phyloP scores from a whole-genome alignment of 2,329 filamentous ascomycete genomes.

The Amesomyces nigricolor region DNA sequence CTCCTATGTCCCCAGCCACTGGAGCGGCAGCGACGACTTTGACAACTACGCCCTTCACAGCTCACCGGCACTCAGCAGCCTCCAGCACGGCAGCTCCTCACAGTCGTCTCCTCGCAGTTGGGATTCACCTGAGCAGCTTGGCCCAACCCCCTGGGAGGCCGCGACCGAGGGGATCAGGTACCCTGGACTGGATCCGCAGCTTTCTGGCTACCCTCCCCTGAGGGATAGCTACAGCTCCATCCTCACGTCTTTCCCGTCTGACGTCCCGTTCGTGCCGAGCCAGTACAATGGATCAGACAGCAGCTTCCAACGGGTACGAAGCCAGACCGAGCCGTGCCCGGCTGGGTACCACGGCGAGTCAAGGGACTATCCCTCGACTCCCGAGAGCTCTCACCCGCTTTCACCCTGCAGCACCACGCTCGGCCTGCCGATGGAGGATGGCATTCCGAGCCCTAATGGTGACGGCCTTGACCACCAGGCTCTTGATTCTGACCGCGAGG shows the following conservation, averaged over 20 bases:
- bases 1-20: conserved; percentile 16
- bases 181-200: conserved; percentile 13
- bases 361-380: conserved; percentile 3
- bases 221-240: conserved; percentile 9
- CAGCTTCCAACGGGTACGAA: conserved; percentile 1
- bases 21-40: conserved; percentile 20
- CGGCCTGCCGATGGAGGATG: conserved; percentile 11
- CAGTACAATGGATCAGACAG: conserved; percentile 9
- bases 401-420: conserved; percentile 24
- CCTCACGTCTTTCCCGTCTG: conserved; percentile 13
- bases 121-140: conserved; percentile 21
- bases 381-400: conserved; percentile 12
- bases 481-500: not conserved
- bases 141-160: conserved; percentile 13
- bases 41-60: conserved; percentile 25
- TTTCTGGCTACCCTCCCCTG: not conserved
- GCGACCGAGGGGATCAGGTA: conserved; percentile 10
- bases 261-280: conserved; percentile 4
- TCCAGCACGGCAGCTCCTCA: conserved; percentile 11
- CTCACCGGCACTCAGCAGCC: conserved; percentile 13
- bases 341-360: conserved; percentile 6
- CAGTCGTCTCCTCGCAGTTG: conserved; percentile 25
- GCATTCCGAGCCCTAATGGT: conserved; percentile 7
- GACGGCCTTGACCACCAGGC: not conserved
- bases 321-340: conserved; percentile 16